Conservation (phyloP, 441 rosid species). For the Bocquillonia castaneifolia region DNA sequence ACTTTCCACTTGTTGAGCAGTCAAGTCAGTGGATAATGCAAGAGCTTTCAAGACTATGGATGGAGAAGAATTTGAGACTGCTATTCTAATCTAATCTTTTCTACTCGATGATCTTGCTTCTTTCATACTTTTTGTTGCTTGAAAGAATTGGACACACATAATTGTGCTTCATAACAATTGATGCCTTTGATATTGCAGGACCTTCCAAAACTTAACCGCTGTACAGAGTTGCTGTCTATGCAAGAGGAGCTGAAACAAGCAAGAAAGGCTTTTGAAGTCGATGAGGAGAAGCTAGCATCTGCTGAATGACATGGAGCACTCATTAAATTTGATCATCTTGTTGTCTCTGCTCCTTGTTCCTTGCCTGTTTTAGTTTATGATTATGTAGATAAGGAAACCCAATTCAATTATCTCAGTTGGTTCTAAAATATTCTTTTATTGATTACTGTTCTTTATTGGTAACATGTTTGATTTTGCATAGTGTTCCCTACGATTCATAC, state of each 20-base stretch:
- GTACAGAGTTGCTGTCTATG: constrained; percentile 77
- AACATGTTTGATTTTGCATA: too few species aligned
- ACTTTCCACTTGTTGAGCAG: not conserved
- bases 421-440: too few species aligned
- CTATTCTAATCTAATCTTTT: not conserved
- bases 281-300: constrained; percentile 70
- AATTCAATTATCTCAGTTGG: too few species aligned
- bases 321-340: not conserved
- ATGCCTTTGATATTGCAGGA: constrained; percentile 47
- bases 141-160: not conserved
- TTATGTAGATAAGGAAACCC: not conserved
- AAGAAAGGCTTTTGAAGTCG: constrained; percentile 90
- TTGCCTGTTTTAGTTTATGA: not conserved
- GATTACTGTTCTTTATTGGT: too few species aligned
- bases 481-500: too few species aligned
- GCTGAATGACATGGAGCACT: constrained; percentile 27
- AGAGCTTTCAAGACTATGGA: not conserved
- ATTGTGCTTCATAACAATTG: not conserved
- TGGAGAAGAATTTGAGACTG: not conserved
- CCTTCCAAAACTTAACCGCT: constrained; percentile 73
- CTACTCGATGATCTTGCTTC: not conserved
- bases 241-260: constrained; percentile 98
- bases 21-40: not conserved
- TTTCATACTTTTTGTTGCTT: not conserved
- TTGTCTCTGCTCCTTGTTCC: not conserved